phyloP scores from a whole-genome alignment of 352 stramenopile species.

The Aphanomyces cochlioides region DNA sequence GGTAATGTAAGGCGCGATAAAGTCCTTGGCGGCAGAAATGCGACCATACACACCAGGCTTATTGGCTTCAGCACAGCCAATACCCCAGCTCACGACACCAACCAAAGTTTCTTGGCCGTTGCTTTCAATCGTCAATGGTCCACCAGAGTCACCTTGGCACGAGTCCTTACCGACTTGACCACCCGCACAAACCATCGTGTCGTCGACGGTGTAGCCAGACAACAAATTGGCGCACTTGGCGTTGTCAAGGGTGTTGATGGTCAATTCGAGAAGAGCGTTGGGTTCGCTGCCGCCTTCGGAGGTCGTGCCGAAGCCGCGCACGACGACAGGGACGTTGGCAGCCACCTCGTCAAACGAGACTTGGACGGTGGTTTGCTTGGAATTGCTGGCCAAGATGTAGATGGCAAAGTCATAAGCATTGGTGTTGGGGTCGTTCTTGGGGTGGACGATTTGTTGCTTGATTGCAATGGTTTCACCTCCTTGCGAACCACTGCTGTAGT shows the following conservation, averaged over 20 bases:
- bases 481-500: conserved; percentile 42
- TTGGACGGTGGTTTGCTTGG: conserved; percentile 38
- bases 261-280: conserved; percentile 40
- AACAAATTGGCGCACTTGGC: conserved; percentile 37
- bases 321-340: conserved; percentile 43
- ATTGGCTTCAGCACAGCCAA: background rate
- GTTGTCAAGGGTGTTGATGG: conserved; percentile 47
- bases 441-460: conserved; percentile 45
- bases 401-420: conserved; percentile 58
- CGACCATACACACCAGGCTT: conserved; percentile 17
- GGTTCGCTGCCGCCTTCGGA: conserved; percentile 32
- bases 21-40: conserved; percentile 28
- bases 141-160: conserved; percentile 17
- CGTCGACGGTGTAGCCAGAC: conserved; percentile 32
- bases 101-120: conserved; percentile 30
- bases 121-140: background rate
- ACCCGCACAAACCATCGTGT: conserved; percentile 60
- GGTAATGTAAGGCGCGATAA: conserved; percentile 39
- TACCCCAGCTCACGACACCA: conserved; percentile 30
- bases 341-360: conserved; percentile 42
- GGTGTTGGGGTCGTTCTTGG: conserved; percentile 40
- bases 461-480: conserved; percentile 53
- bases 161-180: conserved; percentile 26
- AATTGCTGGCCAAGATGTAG: conserved; percentile 44
- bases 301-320: conserved; percentile 29